These are phyloP conservation scores for Scenedesmus sp. DNA, from an alignment of 163 green algal species.

Conservation along the genomic window DNA sequence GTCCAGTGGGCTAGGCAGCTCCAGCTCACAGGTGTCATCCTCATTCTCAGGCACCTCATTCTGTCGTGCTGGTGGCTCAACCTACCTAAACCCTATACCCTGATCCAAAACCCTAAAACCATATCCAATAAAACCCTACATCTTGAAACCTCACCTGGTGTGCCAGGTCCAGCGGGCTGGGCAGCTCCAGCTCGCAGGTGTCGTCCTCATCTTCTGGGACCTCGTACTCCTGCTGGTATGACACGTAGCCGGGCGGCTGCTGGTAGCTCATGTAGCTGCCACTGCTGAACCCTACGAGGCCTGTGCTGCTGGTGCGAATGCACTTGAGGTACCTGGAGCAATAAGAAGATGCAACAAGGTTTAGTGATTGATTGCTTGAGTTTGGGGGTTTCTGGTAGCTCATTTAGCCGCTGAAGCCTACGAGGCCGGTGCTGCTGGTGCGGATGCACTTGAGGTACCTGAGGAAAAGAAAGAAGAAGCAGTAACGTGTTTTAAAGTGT, in stretches of 20 bases:
- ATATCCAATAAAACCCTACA: background rate
- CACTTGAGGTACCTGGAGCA: conserved; percentile 50
- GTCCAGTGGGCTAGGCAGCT: conserved; percentile 60
- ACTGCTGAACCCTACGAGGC: background rate
- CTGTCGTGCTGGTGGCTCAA: background rate
- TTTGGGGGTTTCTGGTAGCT: conserved; percentile 5
- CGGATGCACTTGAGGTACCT: conserved; percentile 37
- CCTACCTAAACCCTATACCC: background rate
- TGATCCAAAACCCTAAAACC: background rate
- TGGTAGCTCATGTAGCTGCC: conserved; percentile 2
- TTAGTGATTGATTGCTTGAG: background rate
- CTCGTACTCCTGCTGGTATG: conserved; percentile 39
- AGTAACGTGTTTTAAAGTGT: conserved; percentile 70
- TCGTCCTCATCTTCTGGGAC: conserved; percentile 41
- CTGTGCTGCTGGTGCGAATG: conserved; percentile 31
- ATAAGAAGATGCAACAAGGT: background rate
- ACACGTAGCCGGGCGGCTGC: conserved; percentile 9
- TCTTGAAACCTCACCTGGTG: background rate
- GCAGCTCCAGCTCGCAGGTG: conserved; percentile 33
- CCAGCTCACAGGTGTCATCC: conserved; percentile 10
- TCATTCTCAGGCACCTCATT: conserved; percentile 29
- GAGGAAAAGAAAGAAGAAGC: conserved; percentile 52
- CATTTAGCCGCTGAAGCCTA: background rate
- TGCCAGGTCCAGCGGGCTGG: conserved; percentile 32
- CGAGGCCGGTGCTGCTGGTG: background rate